Conservation (phyloP, 2,329 filamentous ascomycete genomes). For the Fusarium falciforme region DNA sequence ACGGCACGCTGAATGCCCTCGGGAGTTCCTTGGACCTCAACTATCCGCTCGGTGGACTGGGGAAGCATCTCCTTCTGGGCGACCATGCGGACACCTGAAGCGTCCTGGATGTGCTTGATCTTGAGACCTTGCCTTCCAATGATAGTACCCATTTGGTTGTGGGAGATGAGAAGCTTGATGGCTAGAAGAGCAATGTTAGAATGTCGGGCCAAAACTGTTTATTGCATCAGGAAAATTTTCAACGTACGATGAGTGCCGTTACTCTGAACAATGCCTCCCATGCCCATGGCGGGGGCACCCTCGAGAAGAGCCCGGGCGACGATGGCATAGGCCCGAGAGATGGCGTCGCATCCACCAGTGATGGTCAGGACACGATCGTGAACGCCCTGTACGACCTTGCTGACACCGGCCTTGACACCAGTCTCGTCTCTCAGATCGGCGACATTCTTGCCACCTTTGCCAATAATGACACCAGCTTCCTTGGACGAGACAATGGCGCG, state of each 20-base stretch:
- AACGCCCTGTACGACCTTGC: constrained; percentile 97
- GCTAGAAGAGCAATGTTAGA: constrained; percentile 63
- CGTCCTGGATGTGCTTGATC: constrained; percentile 99
- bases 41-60: constrained; percentile 97
- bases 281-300: constrained; percentile 93
- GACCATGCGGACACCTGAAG: constrained; percentile 97
- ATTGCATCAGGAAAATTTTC: not conserved
- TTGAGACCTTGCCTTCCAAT: constrained; percentile 96
- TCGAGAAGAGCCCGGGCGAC: constrained; percentile 93
- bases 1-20: constrained; percentile 95
- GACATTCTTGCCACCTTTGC: constrained; percentile 98
- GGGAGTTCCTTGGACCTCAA: constrained; percentile 94
- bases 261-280: constrained; percentile 88
- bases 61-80: constrained; percentile 99
- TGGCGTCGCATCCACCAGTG: constrained; percentile 87
- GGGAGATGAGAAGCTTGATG: constrained; percentile 96
- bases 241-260: constrained; percentile 91
- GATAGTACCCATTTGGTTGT: constrained; percentile 99
- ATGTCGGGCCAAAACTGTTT: not conserved
- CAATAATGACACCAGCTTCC: constrained; percentile 98
- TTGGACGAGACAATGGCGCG: constrained; percentile 98
- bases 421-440: constrained; percentile 97
- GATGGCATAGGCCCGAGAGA: constrained; percentile 91
- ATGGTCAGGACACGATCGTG: constrained; percentile 98
- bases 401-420: constrained; percentile 96